Evolutionary conservation across 192 early-diverging fungal species (phyloP).

Genomic region (Coemansia brasiliensis): DNA sequence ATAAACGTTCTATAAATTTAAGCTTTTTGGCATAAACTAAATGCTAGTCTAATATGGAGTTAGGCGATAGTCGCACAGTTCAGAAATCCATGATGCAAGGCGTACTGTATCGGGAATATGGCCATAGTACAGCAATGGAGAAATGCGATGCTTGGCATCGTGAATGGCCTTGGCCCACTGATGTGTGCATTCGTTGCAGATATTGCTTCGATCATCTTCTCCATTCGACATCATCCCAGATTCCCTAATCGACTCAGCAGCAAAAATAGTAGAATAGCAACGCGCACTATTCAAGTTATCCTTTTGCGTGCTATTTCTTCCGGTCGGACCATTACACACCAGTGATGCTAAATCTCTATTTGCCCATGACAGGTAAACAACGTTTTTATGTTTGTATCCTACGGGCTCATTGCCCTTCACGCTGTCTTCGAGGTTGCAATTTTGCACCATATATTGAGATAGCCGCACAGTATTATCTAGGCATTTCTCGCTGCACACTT

Average conservation of each 20-base stretch:
- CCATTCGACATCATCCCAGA: conserved; percentile 8
- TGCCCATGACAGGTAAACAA: conserved; percentile 47
- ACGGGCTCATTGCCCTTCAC: conserved; percentile 17
- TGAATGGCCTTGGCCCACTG: conserved; percentile 36
- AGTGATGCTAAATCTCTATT: conserved; percentile 23
- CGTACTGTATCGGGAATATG: conserved; percentile 43
- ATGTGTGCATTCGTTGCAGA: conserved; percentile 39
- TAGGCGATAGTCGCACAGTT: conserved; percentile 43
- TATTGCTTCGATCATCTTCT: conserved; percentile 8
- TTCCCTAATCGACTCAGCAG: conserved; percentile 33
- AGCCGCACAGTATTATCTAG: conserved; percentile 32
- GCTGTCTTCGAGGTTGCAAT: conserved; percentile 23
- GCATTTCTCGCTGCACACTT: conserved; percentile 35
- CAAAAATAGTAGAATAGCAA: conserved; percentile 40
- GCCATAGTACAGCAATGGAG: conserved; percentile 51
- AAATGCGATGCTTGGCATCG: conserved; percentile 23
- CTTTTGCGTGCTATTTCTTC: background rate
- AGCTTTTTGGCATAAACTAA: conserved; percentile 5
- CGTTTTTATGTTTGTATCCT: conserved; percentile 46
- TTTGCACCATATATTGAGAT: conserved; percentile 33
- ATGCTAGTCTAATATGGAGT: conserved; percentile 20
- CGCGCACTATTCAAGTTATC: conserved; percentile 11
- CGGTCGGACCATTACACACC: conserved; percentile 32
- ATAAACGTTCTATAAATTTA: background rate
- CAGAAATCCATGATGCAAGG: conserved; percentile 50